These are phyloP conservation scores for Aegilops longissima DNA, from an alignment of 176 grass and related monocot genomes.

Conservation along the genomic window DNA sequence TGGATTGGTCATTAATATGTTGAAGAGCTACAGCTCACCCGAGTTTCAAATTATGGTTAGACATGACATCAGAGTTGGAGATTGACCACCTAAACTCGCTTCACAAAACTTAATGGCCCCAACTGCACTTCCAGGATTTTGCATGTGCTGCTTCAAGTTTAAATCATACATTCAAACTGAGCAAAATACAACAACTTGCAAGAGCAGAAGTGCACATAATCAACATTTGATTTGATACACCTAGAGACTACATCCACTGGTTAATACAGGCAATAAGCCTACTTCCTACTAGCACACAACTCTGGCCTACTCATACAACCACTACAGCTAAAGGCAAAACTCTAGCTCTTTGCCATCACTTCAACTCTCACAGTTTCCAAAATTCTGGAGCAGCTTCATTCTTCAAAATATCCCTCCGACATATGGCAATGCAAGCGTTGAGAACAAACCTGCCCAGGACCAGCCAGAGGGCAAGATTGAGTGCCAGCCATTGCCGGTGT, in stretches of 20 bases:
- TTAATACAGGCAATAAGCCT: not conserved
- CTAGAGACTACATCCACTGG: slow-evolving; percentile 8
- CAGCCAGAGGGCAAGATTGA: slow-evolving; percentile 4
- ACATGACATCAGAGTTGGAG: slow-evolving; percentile 4
- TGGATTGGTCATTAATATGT: slow-evolving; percentile 10
- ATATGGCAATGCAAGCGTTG: slow-evolving; percentile 23
- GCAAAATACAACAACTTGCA: slow-evolving; percentile 7
- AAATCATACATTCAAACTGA: not conserved
- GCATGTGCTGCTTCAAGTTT: not conserved
- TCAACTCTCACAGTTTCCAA: not conserved
- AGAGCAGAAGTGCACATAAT: not conserved
- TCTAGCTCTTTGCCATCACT: slow-evolving; percentile 6
- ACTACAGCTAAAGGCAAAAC: not conserved
- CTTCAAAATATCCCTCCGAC: slow-evolving; percentile 30
- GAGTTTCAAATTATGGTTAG: slow-evolving; percentile 10
- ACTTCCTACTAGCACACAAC: slow-evolving; percentile 20
- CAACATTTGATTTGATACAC: not conserved
- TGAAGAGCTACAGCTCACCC: slow-evolving; percentile 11
- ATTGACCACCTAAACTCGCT: slow-evolving; percentile 25
- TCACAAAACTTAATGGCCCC: not conserved
- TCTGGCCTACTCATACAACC: not conserved
- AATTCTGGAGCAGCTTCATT: slow-evolving; percentile 14
- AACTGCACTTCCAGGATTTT: not conserved
- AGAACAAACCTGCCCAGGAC: slow-evolving; percentile 26
- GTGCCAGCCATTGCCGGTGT: not conserved